Conservation (phyloP, 495 filamentous ascomycete species). For the Aspergillus mulundensis region DNA sequence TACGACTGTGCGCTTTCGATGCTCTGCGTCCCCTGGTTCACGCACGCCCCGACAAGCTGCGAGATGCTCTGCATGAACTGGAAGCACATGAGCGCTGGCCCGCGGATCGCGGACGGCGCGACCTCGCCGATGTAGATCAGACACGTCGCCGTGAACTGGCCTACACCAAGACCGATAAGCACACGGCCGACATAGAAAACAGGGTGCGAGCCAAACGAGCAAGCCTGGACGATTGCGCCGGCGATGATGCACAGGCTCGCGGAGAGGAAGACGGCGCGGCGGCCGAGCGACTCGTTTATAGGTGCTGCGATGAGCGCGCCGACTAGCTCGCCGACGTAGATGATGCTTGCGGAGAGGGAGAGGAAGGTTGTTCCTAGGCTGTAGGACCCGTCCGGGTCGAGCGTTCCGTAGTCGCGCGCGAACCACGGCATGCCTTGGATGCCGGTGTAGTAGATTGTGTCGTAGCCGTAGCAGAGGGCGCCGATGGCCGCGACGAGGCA, state of each 20-base stretch:
- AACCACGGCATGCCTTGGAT: constrained; percentile 27
- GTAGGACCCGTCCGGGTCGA: constrained; percentile 15
- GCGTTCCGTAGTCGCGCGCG: constrained; percentile 19
- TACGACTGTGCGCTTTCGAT: constrained; percentile 25
- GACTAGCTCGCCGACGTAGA: constrained; percentile 26
- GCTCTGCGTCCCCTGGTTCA: constrained; percentile 30
- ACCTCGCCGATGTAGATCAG: constrained; percentile 34
- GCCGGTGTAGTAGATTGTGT: constrained; percentile 28
- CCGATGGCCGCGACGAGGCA: constrained; percentile 25
- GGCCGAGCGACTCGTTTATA: constrained; percentile 22
- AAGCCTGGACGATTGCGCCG: constrained; percentile 23
- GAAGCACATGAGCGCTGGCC: constrained; percentile 34
- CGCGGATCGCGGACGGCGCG: constrained; percentile 29
- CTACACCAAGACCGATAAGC: constrained; percentile 24
- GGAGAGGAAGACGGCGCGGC: constrained; percentile 18
- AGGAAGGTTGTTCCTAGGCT: constrained; percentile 18
- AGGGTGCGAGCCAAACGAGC: constrained; percentile 17
- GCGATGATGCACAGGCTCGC: constrained; percentile 20
- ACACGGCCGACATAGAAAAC: constrained; percentile 21
- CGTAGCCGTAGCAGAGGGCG: constrained; percentile 27
- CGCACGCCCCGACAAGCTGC: constrained; percentile 29
- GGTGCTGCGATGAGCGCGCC: constrained; percentile 22
- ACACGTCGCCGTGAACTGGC: constrained; percentile 24
- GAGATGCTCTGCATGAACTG: constrained; percentile 37
- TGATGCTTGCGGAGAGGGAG: constrained; percentile 22